Evolutionary conservation across 129 eudicot genomes (phyloP).

Genomic region (Kitagawia praeruptora): DNA sequence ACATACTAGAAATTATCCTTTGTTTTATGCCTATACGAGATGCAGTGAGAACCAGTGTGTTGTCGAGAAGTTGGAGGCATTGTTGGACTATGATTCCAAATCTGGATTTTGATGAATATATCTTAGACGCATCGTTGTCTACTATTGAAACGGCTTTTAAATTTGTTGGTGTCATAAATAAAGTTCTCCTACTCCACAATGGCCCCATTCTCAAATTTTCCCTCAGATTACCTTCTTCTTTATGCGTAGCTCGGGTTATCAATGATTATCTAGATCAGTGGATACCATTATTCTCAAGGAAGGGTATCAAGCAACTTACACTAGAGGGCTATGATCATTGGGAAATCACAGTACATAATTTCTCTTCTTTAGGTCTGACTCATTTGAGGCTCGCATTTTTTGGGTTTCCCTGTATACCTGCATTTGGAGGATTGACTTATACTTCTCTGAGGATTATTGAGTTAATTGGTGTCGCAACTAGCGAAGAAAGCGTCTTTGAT

Average conservation of each 20-base stretch:
- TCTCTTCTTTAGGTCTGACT: neutral
- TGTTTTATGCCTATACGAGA: neutral
- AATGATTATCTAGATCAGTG: neutral
- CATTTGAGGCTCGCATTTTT: neutral
- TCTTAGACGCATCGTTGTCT: accelerated
- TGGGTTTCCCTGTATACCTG: neutral
- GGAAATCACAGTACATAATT: neutral
- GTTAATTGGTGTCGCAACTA: neutral
- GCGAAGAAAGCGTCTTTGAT: neutral
- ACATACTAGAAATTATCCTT: neutral
- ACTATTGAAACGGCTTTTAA: too few relatives aligned
- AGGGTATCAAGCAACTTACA: neutral
- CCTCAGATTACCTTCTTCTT: accelerated
- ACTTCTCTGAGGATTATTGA: neutral
- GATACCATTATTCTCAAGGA: neutral
- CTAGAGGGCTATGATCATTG: neutral
- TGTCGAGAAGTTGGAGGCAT: neutral
- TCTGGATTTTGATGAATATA: neutral
- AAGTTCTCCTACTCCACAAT: neutral
- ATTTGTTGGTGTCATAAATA: neutral
- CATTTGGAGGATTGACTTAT: neutral
- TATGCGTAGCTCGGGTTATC: neutral
- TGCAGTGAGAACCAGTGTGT: neutral
- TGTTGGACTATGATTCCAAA: neutral
- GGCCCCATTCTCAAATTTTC: neutral